Evolutionary conservation across 148 eudicot species (phyloP), one percentile per base, ranked within the genome.

Genomic region (Persicaria tinctoria): DNA sequence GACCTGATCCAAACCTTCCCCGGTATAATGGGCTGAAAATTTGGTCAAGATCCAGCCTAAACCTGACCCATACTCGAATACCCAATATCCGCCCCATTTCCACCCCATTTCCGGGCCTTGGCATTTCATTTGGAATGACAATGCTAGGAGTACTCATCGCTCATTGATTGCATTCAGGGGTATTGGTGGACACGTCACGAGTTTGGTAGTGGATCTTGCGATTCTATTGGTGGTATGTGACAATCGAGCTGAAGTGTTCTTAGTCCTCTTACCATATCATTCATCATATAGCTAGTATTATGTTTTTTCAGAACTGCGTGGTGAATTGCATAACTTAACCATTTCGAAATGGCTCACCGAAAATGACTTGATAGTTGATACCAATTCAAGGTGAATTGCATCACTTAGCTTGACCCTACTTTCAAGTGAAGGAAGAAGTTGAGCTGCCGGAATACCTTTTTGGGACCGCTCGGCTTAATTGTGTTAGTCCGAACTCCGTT

Each of bases 181-280:
- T 78, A 93, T 96, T 79, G 99, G 97, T 77, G 99, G 99, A 86
- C 92, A 96, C 70, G 93, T 89, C 72, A 90, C 99, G 9, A 92
- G 97, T 88, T 74, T 96, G 41, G 95, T 96, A 51, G 97, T 92
- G 80, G 99, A 96, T 83, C 94, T 96, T 77, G 99, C 99, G 44
- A 82, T 96, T 76, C 76, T 96, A 48, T 73, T 96, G 20, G 97
- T 92, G 99, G 99, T 96, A 70, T 73, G 87, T 81, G 45, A 51
- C n/a, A 27, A 20, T 20, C 20, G 57, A 53, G 16, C 23, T 20
- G 23, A 20, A 20, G 23, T 20, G 23, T 20, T 9, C 13, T 47
- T 51, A 56, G 23, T 56, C 16, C 71, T 45, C 57, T 53, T 14
- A 16, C 18, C 57, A 10, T 54, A 16, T 54, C 6, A 16, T 14